Evolutionary conservation across 2,329 filamentous ascomycete genomes (phyloP).

Genomic region (Capronia epimyces): DNA sequence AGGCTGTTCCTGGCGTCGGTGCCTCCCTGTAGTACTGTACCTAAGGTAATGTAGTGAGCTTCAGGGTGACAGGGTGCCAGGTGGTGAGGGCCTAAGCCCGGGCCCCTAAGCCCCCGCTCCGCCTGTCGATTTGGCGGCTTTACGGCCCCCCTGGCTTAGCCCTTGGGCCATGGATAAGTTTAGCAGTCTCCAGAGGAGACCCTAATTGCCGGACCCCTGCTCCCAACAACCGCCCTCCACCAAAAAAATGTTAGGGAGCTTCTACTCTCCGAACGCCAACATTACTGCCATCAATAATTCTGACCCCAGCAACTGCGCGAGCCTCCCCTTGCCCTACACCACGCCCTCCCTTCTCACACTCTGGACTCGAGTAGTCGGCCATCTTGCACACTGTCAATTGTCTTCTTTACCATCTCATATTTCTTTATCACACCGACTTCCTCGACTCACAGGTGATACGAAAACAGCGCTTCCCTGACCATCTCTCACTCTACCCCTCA

Average conservation of each 20-base stretch:
- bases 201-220: constrained; percentile 11
- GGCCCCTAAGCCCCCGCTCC: not conserved
- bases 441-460: not conserved
- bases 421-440: not conserved
- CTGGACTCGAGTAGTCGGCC: not conserved
- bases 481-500: constrained; percentile 21
- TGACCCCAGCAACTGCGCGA: constrained; percentile 14
- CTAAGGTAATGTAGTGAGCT: too few species aligned
- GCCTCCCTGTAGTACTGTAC: not conserved
- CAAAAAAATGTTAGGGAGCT: constrained; percentile 15
- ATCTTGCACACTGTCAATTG: not conserved
- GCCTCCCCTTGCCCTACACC: constrained; percentile 6
- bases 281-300: constrained; percentile 14
- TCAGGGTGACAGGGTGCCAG: not conserved
- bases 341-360: not conserved
- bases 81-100: not conserved
- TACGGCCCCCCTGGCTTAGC: not conserved
- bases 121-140: not conserved
- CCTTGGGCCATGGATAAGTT: constrained; percentile 16
- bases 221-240: constrained; percentile 21
- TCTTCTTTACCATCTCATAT: not conserved
- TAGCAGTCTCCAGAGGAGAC: constrained; percentile 8
- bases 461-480: not conserved
- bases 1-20: constrained; percentile 20
- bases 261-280: constrained; percentile 23